Evolutionary conservation across 768 basidiomycete species (phyloP).

Genomic region (Chalciporus pseudorubinellus): DNA sequence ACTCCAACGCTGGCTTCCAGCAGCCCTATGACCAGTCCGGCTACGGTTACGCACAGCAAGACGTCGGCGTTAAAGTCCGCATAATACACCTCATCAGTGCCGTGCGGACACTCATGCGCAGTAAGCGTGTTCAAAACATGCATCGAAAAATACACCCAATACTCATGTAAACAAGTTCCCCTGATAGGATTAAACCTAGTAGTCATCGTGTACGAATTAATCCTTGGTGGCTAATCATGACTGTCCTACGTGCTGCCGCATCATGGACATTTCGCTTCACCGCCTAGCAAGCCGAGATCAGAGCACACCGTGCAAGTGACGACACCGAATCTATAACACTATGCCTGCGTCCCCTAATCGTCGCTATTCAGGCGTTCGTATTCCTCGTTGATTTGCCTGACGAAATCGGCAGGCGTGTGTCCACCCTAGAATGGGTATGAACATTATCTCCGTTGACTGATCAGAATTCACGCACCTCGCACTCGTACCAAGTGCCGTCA

Average conservation of each 20-base stretch:
- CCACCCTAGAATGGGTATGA: conserved; percentile 54
- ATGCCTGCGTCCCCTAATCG: conserved; percentile 20
- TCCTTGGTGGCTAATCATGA: conserved; percentile 51
- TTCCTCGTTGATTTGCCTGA: conserved; percentile 71
- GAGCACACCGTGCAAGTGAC: conserved; percentile 4
- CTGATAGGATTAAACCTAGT: conserved; percentile 84
- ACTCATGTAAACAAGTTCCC: conserved; percentile 62
- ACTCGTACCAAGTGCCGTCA: conserved; percentile 76
- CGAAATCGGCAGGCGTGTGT: conserved; percentile 71
- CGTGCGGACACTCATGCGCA: conserved; percentile 94
- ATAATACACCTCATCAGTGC: conserved; percentile 92
- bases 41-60: conserved; percentile 51
- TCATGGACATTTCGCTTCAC: conserved; percentile 16
- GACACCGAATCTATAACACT: conserved; percentile 6
- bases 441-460: conserved; percentile 22
- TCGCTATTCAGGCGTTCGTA: conserved; percentile 59
- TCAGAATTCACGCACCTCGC: conserved; percentile 53
- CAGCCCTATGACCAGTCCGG: conserved; percentile 67
- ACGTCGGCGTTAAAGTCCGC: conserved; percentile 77
- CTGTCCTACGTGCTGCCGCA: conserved; percentile 10
- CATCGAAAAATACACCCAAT: conserved; percentile 8
- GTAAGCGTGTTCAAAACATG: conserved; percentile 52
- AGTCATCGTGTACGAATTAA: conserved; percentile 83
- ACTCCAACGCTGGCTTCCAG: conserved; percentile 54
- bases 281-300: conserved; percentile 11